phyloP scores from a whole-genome alignment of 257 asterid genomes.

The Orobanche coerulescens region DNA sequence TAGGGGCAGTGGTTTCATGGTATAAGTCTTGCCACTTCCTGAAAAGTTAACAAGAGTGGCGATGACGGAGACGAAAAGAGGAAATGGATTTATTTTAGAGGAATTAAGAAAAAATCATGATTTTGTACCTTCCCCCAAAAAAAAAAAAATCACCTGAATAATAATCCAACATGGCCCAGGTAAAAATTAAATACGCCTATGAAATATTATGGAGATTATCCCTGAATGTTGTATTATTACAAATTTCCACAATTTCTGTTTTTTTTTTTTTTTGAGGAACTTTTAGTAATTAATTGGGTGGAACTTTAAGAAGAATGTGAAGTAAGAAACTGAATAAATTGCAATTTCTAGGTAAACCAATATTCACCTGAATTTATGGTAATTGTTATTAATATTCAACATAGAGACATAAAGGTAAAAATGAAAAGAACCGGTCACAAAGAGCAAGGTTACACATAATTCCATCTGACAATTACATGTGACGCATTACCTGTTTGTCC shows the following conservation, averaged over 20 bases:
- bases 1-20: constrained; percentile 96
- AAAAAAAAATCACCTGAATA: neutral
- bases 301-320: neutral
- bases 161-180: too few species aligned
- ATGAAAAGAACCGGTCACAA: neutral
- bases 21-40: constrained; percentile 91
- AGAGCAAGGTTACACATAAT: constrained; percentile 12
- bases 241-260: neutral
- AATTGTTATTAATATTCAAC: neutral
- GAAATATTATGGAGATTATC: too few species aligned
- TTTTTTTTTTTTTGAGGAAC: neutral
- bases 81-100: neutral
- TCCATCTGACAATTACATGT: constrained; percentile 4
- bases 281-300: neutral
- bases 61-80: constrained; percentile 9
- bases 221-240: too few species aligned
- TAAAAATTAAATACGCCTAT: too few species aligned
- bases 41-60: constrained; percentile 22
- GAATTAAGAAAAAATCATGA: neutral
- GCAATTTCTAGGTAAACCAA: neutral
- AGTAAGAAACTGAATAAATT: neutral
- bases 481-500: constrained; percentile 80
- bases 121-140: neutral
- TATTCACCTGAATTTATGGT: neutral
- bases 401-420: neutral